A percentile compares a stretch with the other conserved stretches of the same genome.
Evolutionary conservation across 495 filamentous ascomycete species (phyloP).

Genomic region (Aspergillus baeticus): DNA sequence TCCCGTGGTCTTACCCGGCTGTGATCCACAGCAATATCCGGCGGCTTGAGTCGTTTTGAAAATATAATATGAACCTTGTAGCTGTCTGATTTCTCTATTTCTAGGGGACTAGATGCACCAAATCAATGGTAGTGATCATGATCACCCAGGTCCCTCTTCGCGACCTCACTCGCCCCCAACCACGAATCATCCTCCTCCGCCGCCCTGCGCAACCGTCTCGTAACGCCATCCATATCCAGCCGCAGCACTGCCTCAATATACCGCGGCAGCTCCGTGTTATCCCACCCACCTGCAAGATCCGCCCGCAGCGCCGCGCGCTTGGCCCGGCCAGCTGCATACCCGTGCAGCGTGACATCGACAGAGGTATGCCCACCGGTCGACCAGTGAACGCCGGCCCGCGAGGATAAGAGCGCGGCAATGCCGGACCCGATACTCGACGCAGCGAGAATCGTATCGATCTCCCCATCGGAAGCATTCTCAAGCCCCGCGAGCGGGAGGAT

Average conservation of each 20-base stretch:
- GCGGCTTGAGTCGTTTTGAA: too few relatives aligned
- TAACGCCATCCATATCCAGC: constrained; percentile 5
- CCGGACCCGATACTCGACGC: not conserved
- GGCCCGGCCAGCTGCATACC: not conserved
- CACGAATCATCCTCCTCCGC: not conserved
- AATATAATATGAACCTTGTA: too few relatives aligned
- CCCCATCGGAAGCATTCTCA: not conserved
- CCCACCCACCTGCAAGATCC: constrained; percentile 5
- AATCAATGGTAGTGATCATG: constrained; percentile 3
- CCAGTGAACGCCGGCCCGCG: constrained; percentile 4
- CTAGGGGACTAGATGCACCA: too few relatives aligned
- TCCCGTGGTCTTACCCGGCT: too few relatives aligned
- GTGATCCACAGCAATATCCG: too few relatives aligned
- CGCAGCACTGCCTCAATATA: constrained; percentile 3
- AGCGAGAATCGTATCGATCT: not conserved
- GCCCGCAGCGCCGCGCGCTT: constrained; percentile 1
- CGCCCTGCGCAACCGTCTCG: not conserved
- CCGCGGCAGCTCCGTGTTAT: constrained; percentile 7
- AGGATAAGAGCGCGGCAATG: not conserved
- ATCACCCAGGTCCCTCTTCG: not conserved
- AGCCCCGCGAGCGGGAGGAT: constrained; percentile 1
- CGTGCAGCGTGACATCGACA: constrained; percentile 9
- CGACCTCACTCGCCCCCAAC: not conserved
- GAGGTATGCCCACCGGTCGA: constrained; percentile 4
- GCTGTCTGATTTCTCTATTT: too few relatives aligned